Percentiles rank a stretch among this genome's conserved stretches.
Evolutionary conservation across 164 flowering plant species (phyloP).

Genomic region (Nymphaea colorata): DNA sequence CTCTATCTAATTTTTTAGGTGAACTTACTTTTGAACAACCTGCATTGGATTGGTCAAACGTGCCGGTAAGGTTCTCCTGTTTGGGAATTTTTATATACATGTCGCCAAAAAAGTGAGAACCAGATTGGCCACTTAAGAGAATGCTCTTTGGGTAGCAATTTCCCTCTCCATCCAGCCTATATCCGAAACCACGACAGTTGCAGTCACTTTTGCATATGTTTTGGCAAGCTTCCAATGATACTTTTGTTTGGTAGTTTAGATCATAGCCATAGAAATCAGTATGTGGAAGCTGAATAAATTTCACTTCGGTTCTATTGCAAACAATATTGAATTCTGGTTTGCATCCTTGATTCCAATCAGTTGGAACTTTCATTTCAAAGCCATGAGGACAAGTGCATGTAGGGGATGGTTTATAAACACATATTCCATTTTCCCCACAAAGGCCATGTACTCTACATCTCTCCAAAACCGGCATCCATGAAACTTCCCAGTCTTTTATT

Average conservation of each 20-base stretch:
- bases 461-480: constrained; percentile 12
- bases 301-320: constrained; percentile 1
- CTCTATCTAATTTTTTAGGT: background rate
- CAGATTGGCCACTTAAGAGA: constrained; percentile 7
- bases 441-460: constrained; percentile 13
- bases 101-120: constrained; percentile 4
- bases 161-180: constrained; percentile 10
- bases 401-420: constrained; percentile 9
- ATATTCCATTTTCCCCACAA: constrained; percentile 16
- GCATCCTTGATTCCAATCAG: constrained; percentile 15
- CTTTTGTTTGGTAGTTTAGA: background rate
- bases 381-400: constrained; percentile 12
- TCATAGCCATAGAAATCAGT: constrained; percentile 29
- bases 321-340: constrained; percentile 5
- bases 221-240: constrained; percentile 14
- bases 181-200: constrained; percentile 17
- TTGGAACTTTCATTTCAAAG: constrained; percentile 9
- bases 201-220: constrained; percentile 7
- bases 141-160: constrained; percentile 3
- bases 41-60: background rate
- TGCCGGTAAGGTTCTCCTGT: background rate
- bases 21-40: background rate
- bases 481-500: constrained; percentile 7
- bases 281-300: constrained; percentile 11
- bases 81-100: constrained; percentile 16